Evolutionary conservation across 306 rosid species (phyloP).

Genomic region (Cucurbita pepo): DNA sequence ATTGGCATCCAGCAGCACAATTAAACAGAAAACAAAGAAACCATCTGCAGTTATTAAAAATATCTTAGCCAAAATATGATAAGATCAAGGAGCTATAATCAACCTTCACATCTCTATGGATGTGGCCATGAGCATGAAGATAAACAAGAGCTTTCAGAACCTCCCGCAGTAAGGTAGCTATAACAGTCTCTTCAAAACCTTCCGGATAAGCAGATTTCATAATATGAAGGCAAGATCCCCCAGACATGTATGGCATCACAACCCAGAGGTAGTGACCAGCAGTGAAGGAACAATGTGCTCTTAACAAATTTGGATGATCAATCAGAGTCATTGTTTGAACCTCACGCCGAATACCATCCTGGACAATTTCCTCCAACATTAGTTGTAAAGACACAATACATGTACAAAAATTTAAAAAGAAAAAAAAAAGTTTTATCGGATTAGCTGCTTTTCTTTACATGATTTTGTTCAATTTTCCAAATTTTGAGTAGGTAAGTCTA

Average conservation of each 20-base stretch:
- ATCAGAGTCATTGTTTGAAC: slow-evolving; percentile 81
- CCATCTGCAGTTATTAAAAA: background rate
- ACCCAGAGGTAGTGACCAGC: slow-evolving; percentile 78
- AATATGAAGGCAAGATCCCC: slow-evolving; percentile 87
- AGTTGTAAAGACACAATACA: background rate
- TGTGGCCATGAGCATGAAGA: slow-evolving; percentile 80
- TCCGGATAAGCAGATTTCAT: slow-evolving; percentile 69
- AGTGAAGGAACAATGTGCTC: slow-evolving; percentile 79
- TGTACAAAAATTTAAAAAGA: background rate
- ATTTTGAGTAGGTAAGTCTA: background rate
- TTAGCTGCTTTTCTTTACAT: background rate
- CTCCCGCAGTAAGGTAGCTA: slow-evolving; percentile 57
- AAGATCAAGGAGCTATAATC: background rate
- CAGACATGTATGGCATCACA: slow-evolving; percentile 93
- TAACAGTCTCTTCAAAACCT: slow-evolving; percentile 77
- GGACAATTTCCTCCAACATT: slow-evolving; percentile 16
- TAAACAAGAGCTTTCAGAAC: slow-evolving; percentile 76
- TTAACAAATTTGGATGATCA: slow-evolving; percentile 66
- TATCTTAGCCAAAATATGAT: background rate
- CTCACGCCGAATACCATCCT: slow-evolving; percentile 81
- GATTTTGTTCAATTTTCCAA: background rate
- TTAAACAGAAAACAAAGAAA: background rate
- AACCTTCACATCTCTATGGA: slow-evolving; percentile 94
- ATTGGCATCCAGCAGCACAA: background rate
- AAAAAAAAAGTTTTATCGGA: background rate